Evolutionary conservation across 805 yeast species (phyloP).

Genomic region (Metschnikowia lunata): DNA sequence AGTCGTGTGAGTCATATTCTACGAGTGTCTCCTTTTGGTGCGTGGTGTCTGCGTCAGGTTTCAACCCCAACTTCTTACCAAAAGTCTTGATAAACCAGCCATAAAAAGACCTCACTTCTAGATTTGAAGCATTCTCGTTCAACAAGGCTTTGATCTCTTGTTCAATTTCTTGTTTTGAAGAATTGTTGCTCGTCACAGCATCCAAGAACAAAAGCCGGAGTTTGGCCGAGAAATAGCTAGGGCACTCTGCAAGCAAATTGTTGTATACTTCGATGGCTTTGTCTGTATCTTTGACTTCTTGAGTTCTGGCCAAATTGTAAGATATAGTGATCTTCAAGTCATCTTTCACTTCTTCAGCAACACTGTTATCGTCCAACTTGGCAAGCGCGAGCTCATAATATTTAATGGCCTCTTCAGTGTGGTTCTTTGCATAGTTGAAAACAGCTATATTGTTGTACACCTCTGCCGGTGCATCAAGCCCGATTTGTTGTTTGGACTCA

Average conservation of each 20-base stretch:
- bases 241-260: constrained; percentile 52
- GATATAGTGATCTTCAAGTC: constrained; percentile 31
- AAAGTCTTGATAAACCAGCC: constrained; percentile 79
- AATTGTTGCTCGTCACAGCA: constrained; percentile 38
- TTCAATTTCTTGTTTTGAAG: constrained; percentile 43
- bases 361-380: constrained; percentile 27
- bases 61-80: constrained; percentile 47
- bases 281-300: constrained; percentile 41
- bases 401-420: constrained; percentile 52
- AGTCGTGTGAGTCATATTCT: constrained; percentile 79
- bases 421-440: constrained; percentile 63
- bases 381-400: constrained; percentile 49
- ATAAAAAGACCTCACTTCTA: constrained; percentile 85
- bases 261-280: constrained; percentile 48
- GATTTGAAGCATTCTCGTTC: constrained; percentile 49
- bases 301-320: constrained; percentile 75
- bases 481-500: constrained; percentile 41
- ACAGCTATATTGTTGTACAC: constrained; percentile 83
- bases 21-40: constrained; percentile 85
- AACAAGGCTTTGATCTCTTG: constrained; percentile 54
- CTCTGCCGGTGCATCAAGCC: constrained; percentile 50
- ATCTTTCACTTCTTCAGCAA: constrained; percentile 36
- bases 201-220: constrained; percentile 65
- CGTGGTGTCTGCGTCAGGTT: constrained; percentile 59
- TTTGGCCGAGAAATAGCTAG: constrained; percentile 71